These are phyloP conservation scores for Candida pini DNA, from an alignment of 805 yeast species.

Conservation along the genomic window DNA sequence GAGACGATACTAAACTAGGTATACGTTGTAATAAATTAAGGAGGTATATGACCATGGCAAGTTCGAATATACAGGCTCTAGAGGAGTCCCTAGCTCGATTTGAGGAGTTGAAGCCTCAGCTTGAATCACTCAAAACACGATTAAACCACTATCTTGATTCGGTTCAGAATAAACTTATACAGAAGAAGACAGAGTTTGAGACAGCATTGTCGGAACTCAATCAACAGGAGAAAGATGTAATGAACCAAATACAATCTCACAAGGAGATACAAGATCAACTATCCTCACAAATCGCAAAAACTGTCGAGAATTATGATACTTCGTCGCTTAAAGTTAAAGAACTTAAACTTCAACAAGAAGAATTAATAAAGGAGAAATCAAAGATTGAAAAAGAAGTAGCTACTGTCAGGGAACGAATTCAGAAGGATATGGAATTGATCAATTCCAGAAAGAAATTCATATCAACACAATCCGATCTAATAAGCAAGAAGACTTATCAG, in stretches of 20 bases:
- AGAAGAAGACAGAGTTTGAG: slow-evolving; percentile 19
- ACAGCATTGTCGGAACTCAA: slow-evolving; percentile 14
- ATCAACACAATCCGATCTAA: slow-evolving; percentile 32
- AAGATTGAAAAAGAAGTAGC: slow-evolving; percentile 25
- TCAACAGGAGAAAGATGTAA: slow-evolving; percentile 15
- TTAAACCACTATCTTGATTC: slow-evolving; percentile 8
- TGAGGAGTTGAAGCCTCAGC: slow-evolving; percentile 17
- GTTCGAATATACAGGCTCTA: slow-evolving; percentile 2
- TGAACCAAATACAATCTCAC: slow-evolving; percentile 14
- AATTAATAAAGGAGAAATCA: slow-evolving; percentile 24
- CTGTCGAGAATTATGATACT: slow-evolving; percentile 18
- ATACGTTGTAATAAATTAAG: too few relatives aligned
- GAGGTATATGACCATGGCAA: slow-evolving; percentile 1
- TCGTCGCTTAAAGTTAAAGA: slow-evolving; percentile 37
- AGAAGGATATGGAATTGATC: slow-evolving; percentile 17
- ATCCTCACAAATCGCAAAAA: slow-evolving; percentile 15
- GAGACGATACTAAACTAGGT: too few relatives aligned
- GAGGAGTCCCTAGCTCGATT: slow-evolving; percentile 18
- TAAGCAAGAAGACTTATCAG: slow-evolving; percentile 37
- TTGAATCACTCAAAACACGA: slow-evolving; percentile 17
- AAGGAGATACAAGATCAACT: slow-evolving; percentile 18
- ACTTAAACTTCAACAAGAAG: slow-evolving; percentile 31
- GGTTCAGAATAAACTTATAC: slow-evolving; percentile 16
- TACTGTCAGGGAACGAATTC: slow-evolving; percentile 22
- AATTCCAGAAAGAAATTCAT: slow-evolving; percentile 27